Base-by-base conservation (phyloP, 768 basidiomycete species). In the Chalciporus sphaerocephalus region DNA sequence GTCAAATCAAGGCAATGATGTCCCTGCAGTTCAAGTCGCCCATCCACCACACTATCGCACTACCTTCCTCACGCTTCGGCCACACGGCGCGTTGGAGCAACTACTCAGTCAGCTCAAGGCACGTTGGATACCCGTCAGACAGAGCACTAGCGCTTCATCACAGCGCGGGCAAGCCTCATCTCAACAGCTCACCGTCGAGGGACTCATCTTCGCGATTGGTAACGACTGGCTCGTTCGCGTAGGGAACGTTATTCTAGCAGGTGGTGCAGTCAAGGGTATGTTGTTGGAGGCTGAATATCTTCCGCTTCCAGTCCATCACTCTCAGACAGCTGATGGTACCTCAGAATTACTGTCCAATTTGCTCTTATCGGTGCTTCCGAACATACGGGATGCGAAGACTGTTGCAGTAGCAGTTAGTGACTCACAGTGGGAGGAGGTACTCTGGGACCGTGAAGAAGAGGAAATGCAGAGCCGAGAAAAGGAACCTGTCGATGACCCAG, bases 221-320 rank as follows among this genome's bases (percentile, higher is more conserved):
- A 83, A 69, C 27, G 88, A 92, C 60, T 92, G 89, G 85, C 66
- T 90, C 15, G 83, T 92, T 8, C 75, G 88, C 13, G 79, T 81
- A 25, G 88, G 88, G 8, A 87, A 87, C 62, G 87, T 92, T 28
- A 74, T 80, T 34, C 69, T 88, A 16, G 78, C 84, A 17, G 86
- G 87, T 17, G 87, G 87, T 24, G 79, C 78, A 6, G 72, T 85
- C 4, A 87, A 82, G 57, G 88, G 88, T n/a, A 87, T 92, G 84
- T 71, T 92, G 32, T 69, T 92, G 21, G 88, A 92, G 80, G 88
- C 86, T 6, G 88, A 92, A 61, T 92, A 91, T 60, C 76, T 90
- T 13, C 88, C 88, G 2, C 69, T 92, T 11, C 83, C 87, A 2
- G 74, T 74, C 27, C 74, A 88, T 46, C 79, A 79, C 46, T 80